Evolutionary conservation across 2,329 filamentous ascomycete genomes (phyloP), one percentile per base, ranked within the genome.

Genomic region (Lasiodiplodia sp.): DNA sequence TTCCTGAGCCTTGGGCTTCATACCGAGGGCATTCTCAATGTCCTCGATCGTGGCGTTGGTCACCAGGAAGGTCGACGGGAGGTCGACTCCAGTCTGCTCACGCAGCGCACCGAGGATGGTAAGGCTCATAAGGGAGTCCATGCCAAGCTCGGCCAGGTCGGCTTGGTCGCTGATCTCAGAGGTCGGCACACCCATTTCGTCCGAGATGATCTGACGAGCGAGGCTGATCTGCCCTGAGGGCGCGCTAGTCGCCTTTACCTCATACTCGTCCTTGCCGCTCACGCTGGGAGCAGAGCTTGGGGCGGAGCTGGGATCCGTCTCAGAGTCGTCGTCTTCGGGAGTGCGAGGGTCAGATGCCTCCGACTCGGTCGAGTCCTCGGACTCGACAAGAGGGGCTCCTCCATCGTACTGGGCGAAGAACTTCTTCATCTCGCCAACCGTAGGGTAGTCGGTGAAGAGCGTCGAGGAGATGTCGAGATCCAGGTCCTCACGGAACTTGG

Each of bases 121-220:
- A 75, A 86, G 76, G 71, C 82, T 83, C 83, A 86, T 85, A 56
- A 86, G 75, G 21, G 83, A 85, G 75, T 86, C 84, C 83, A 86
- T 85, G 62, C 84, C 84, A 74, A 86, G 81, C 72, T 90, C 87
- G 2, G 84, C 83, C 1, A 91, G 85, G 64, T 92, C 90, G 37
- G 89, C 87, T 49, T 82, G 77, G 68, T 86, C 84, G 2, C 82
- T 83, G 70, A 86, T 83, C 72, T 86, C 84, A 18, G 81, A 79
- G 12, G 90, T 82, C 28, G 90, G 87, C n/a, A 92, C 87, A 68
- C 89, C 89, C 86, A 92, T 91, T 78, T 85, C 84, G 67, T 84
- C 80, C 16, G 83, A 83, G 47, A 86, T 79, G 68, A 85, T 82
- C 75, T 82, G 82, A 68, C 83, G 81, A 23, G 83, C 84, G 53